Base-by-base conservation (phyloP, 305 asterid genomes). In the Fraxinus paxiana region DNA sequence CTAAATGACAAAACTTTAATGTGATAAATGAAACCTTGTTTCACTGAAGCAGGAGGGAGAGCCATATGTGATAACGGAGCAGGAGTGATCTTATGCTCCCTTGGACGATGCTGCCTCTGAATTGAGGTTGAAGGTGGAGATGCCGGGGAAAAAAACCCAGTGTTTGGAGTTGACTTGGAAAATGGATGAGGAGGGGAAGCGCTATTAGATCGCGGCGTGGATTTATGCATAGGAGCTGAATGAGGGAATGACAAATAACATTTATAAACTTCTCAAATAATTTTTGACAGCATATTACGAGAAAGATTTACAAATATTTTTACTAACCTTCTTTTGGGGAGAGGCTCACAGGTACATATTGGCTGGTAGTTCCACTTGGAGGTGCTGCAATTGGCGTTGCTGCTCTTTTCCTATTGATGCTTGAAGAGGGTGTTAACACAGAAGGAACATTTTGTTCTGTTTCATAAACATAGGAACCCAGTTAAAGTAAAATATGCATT, bases 241-340 rank as follows among this genome's bases (percentile, higher is more conserved):
- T 72, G 38, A 81, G 79, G 75, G 88, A 77, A 77, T 13, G 48
- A 59, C 77, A 74, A 80, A 73, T 63, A 31, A 20, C n/a, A 73
- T 80, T 80, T 75, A 86, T 38, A 77, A 37, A 18, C 2, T 12
- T 20, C 43, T 26, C 43, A 59, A 77, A 78, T 38, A 9, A 51
- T 69, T 82, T 20, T 82, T 31, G 65, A 82, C 38, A 31, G 61
- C 63, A 70, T 71, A 82, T 34, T 38, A 6, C 0, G 17, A 41
- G 84, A 80, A 81, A 83, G 72, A 43, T 82, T 37, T 65, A 28
- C 34, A 31, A 71, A 73, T 22, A 24, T 63, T 56, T 83, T 31
- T 30, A 86, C 86, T 73, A 81, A 92, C 98, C 95, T 87, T 88
- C 95, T 86, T 88, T 77, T 17, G 91, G 96, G 77, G 88, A 83